Evolutionary conservation across 2,329 filamentous ascomycete species (phyloP), one percentile per base, ranked within the genome.

Genomic region (Aspergillus sp.): DNA sequence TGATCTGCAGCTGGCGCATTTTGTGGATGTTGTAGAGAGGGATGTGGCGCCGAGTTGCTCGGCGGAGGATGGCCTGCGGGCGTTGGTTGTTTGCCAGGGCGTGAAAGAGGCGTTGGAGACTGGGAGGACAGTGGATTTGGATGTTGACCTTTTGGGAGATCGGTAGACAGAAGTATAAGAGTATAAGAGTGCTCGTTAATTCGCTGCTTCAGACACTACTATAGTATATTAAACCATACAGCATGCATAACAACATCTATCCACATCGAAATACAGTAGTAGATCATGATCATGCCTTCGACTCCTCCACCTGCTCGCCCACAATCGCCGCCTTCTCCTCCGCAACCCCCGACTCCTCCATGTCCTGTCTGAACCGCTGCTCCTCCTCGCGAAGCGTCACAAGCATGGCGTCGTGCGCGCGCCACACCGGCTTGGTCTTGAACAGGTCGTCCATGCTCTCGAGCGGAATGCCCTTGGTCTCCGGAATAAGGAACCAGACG

Each of bases 381-480:
- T 64, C 59, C 3, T 61, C 49, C 14, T 54, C 48, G 11, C 52
- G 47, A 14, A 63, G 34, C 35, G 53, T 43, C 6, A 34, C 44
- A 11, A 63, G 33, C 17, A 63, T 49, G 15, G 38, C 26, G 11
- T 37, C 41, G 41, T 64, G 61, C 1, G 59, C 60, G 4, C 33
- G 50, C 47, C 60, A 52, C 13, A 62, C 49, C 3, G 58, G 55
- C 24, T 49, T 50, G 15, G 38, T 41, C 37, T 51, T 61, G 46
- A 81, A 80, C 1, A 81, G 58, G 5, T 64, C 57, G 48, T 80
- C 76, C 69, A 80, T 79, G 24, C 65, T 66, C 57, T 81, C 77
- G 2, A 81, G 61, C 1, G 75, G 74, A 8, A 80, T 64, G n/a
- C 67, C 64, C 63, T 80, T 80, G 3, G 76, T 80, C 62, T 81